Base-by-base conservation (phyloP, 352 stramenopile genomes). In the Blastocystis sp. region DNA sequence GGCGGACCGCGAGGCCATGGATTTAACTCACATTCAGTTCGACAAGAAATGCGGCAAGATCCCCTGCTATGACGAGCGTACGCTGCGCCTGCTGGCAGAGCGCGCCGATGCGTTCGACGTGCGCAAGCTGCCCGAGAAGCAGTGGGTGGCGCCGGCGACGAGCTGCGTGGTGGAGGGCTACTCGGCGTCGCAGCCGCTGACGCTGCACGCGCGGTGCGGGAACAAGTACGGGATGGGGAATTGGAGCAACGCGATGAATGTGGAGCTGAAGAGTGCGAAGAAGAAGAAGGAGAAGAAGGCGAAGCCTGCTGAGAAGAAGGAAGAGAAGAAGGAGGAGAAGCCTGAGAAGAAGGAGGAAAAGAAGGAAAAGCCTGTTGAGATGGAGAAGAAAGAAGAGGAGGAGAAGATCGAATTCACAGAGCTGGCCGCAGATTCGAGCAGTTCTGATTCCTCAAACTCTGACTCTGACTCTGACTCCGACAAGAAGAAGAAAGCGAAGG, bases 221-320 rank as follows among this genome's bases (percentile, higher is more conserved):
- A 60, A 79, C 56, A 79, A 79, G 41, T 79, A 60, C 56, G 69
- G 69, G 7, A 62, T 34, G 69, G 43, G 69, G 17, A 23, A 23
- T 21, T 61, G 38, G 23, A n/a, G 41, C 61, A 14, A 79, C n/a
- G 56, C 41, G 2, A 14, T 45, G 40, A 5, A 34, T 21, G 52
- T 77, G 43, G 66, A 60, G 40, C 41, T 41, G 7, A 43, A 38
- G 34, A 34, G 28, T 34, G 21, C 41, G n/a, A 28, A 41, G 41
- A 19, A 41, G 66, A 77, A 77, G 34, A 23, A n/a, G 52, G 41
- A 53, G 21, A 77, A 77, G n/a, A 17, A 53, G n/a, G 41, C 53
- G 43, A 34, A 34, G 28, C 28, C 28, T 34, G 28, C 28, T 34
- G 28, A 34, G 28, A 34, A 34, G 28, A 34, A 34, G 28, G 28